phyloP scores from a whole-genome alignment of 768 basidiomycete genomes.

The Dioszegia aurantiaca region DNA sequence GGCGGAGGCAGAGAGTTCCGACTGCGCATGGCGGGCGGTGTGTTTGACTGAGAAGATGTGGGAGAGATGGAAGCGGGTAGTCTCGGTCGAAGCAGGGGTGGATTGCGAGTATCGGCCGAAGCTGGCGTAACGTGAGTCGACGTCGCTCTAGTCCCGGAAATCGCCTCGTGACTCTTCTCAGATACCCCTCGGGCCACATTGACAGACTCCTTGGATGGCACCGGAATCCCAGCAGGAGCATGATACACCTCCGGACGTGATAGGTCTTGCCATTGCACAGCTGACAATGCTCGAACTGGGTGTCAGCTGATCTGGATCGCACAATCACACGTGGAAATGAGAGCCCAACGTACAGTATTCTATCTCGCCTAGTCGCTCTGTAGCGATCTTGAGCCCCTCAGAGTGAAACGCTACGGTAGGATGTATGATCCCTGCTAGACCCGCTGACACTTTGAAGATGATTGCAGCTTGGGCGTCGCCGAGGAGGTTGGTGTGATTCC shows the following conservation, averaged over 20 bases:
- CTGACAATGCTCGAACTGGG: background rate
- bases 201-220: no score
- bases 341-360: conserved; percentile 26
- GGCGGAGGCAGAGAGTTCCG: conserved; percentile 6
- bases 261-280: background rate
- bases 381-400: background rate
- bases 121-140: no score
- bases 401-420: conserved; percentile 1
- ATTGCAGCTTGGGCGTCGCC: conserved; percentile 20
- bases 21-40: background rate
- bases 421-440: conserved; percentile 2
- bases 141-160: no score
- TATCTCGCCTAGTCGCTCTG: conserved; percentile 12
- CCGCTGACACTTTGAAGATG: conserved; percentile 14
- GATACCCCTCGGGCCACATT: no score
- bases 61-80: background rate
- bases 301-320: background rate
- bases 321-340: no score
- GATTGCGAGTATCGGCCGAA: background rate
- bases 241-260: background rate
- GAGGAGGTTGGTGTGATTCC: conserved; percentile 21
- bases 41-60: background rate
- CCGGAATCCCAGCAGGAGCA: background rate
- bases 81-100: background rate
- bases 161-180: no score